These are phyloP conservation scores for Aureobasidium sp. DNA, from an alignment of 2,329 filamentous ascomycete species.

Conservation along the genomic window DNA sequence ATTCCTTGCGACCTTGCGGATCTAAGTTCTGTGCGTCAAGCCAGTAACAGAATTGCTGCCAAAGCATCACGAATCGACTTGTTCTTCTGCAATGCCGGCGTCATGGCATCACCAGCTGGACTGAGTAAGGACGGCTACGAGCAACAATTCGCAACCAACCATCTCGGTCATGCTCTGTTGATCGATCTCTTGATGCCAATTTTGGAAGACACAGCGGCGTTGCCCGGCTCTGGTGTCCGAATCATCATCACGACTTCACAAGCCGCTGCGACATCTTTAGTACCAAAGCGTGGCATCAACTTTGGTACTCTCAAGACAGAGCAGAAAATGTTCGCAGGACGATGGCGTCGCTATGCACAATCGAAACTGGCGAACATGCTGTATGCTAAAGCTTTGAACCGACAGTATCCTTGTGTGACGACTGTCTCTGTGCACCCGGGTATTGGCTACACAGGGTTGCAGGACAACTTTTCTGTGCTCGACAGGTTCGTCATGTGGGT, in stretches of 20 bases:
- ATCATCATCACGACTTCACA: constrained; percentile 18
- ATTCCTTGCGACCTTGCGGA: constrained; percentile 46
- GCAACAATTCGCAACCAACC: constrained; percentile 23
- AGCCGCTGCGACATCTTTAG: background rate
- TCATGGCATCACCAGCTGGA: constrained; percentile 20
- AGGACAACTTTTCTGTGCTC: constrained; percentile 29
- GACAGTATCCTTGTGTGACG: constrained; percentile 29
- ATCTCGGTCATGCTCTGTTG: constrained; percentile 27
- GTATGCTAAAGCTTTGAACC: constrained; percentile 35
- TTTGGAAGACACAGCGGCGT: constrained; percentile 6
- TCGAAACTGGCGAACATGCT: constrained; percentile 43
- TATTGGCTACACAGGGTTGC: constrained; percentile 30
- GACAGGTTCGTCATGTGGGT: constrained; percentile 21
- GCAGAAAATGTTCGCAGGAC: constrained; percentile 11
- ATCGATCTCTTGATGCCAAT: constrained; percentile 19
- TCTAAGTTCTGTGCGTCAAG: constrained; percentile 41
- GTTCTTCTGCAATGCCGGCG: constrained; percentile 22
- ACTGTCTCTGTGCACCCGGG: constrained; percentile 34
- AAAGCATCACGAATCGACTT: constrained; percentile 17
- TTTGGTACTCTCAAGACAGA: constrained; percentile 21
- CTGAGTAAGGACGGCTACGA: constrained; percentile 24
- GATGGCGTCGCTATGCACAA: constrained; percentile 32
- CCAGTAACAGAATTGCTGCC: constrained; percentile 36
- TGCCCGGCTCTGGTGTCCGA: constrained; percentile 12
- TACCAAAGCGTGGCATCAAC: constrained; percentile 20